Conservation (phyloP, 1,139 yeast species). For the Blastobotrys raffinosifermentans region DNA sequence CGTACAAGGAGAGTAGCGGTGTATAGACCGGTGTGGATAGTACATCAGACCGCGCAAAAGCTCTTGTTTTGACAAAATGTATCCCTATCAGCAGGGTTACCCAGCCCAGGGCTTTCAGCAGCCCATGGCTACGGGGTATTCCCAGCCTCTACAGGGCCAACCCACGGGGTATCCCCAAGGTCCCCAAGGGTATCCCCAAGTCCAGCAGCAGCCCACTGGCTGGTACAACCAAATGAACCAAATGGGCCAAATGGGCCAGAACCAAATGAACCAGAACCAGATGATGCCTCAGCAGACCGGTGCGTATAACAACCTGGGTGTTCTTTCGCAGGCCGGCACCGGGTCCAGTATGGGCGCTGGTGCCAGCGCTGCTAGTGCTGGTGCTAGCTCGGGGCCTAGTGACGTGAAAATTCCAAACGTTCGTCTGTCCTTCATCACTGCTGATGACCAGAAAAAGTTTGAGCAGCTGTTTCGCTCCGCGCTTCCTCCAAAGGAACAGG, state of each 20-base stretch:
- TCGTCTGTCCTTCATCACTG: conserved; percentile 77
- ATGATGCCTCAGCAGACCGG: conserved; percentile 2
- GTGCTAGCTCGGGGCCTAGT: conserved; percentile 24
- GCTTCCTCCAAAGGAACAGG: conserved; percentile 69
- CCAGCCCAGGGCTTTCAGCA: conserved; percentile 4
- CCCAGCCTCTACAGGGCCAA: conserved; percentile 1
- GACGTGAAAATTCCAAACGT: conserved; percentile 34
- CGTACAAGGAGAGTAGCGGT: too few species aligned
- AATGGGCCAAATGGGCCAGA: too few species aligned
- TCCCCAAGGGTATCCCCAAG: conserved; percentile 1
- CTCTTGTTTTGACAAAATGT: conserved; percentile 8
- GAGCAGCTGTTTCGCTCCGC: conserved; percentile 75
- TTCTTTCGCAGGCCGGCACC: too few species aligned
- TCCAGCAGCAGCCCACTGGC: conserved; percentile 3
- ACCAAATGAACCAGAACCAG: too few species aligned
- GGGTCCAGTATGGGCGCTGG: not conserved
- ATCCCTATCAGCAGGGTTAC: conserved; percentile 13
- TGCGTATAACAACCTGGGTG: too few species aligned
- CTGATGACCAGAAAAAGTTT: conserved; percentile 78
- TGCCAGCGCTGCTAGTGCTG: conserved; percentile 10
- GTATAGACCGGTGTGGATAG: too few species aligned
- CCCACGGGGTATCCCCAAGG: not conserved
- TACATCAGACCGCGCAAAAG: not conserved
- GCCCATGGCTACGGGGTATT: not conserved
- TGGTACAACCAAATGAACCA: too few species aligned